Conservation (phyloP, 176 grass and related monocot genomes). For the Puccinellia tenuiflora region DNA sequence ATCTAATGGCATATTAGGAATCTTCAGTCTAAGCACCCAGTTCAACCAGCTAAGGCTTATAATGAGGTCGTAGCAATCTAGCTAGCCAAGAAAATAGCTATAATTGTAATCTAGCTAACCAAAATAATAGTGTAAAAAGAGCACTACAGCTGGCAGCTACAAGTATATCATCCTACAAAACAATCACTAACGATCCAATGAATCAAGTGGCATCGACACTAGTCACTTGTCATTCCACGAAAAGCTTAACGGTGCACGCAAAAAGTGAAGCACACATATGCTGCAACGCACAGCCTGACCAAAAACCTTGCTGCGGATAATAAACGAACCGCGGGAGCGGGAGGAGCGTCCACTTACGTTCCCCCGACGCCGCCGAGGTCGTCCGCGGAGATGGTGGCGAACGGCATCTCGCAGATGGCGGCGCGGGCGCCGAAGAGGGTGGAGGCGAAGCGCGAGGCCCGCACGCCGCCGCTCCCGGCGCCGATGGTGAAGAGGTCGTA, state of each 20-base stretch:
- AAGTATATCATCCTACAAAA: background rate
- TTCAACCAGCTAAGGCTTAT: background rate
- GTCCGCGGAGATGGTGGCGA: constrained; percentile 69
- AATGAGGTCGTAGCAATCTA: background rate
- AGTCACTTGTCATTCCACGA: background rate
- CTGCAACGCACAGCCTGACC: background rate
- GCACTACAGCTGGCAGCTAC: background rate
- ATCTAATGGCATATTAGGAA: background rate
- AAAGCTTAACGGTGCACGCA: background rate
- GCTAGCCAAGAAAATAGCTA: background rate
- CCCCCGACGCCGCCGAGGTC: constrained; percentile 68
- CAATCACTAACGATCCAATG: background rate
- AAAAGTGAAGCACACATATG: background rate
- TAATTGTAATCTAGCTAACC: background rate
- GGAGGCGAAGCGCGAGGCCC: constrained; percentile 84
- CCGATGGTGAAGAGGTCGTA: constrained; percentile 94
- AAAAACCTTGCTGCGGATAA: background rate
- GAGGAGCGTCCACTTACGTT: constrained; percentile 56
- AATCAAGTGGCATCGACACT: background rate
- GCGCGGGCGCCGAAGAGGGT: constrained; percentile 64
- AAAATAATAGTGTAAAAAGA: background rate
- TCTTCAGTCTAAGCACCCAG: background rate
- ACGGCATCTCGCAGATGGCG: constrained; percentile 89
- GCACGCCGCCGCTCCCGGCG: constrained; percentile 86
- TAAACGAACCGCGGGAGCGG: background rate